Base-by-base conservation (phyloP, 176 grass and related monocot genomes). In the Rhynchospora tenuis region DNA sequence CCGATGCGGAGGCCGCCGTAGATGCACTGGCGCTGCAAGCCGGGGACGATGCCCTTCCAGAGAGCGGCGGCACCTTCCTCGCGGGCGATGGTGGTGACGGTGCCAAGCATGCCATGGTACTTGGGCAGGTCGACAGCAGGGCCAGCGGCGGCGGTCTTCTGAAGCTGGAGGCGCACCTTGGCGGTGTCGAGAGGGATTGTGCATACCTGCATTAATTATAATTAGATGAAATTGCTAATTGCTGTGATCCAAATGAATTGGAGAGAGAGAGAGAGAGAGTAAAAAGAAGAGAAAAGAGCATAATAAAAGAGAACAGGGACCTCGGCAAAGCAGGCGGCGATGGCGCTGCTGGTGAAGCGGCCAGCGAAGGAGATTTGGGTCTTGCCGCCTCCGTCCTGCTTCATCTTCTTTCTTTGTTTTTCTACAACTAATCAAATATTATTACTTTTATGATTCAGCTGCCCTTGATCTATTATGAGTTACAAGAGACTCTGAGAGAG, bases 251-350 rank as follows among this genome's bases (percentile, higher is more conserved):
- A 48, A 20, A 19, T 5, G 1, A 59, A 59, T 59, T 59, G 69
- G 4, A 31, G 42, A 85, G 15, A 55, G 23, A 44, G 29, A 19
- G 22, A 29, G 3, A 14, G 5, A 1, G 17, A 59, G 26, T n/a
- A 69, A 8, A 46, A 45, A 86, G n/a, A 33, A 24, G 78, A 31
- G 16, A 29, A 65, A 26, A 24, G 9, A 63, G 33, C 1, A 5
- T 7, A 5, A 19, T n/a, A n/a, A n/a, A n/a, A n/a, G n/a, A n/a
- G n/a, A n/a, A 16, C 7, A 6, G 11, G 8, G 11, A 94, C 95
- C 92, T 98, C 95, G 15, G 95, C 95, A 89, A 98, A 91, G 86
- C 92, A 98, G 9, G 95, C 90, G 69, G 95, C 90, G 89, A 98
- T 93, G 92, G 95, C 95, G 84, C 95, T 98, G 80, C 92, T 93